Evolutionary conservation across 345 rosid species (phyloP).

Genomic region (Anastatica hierochuntica): DNA sequence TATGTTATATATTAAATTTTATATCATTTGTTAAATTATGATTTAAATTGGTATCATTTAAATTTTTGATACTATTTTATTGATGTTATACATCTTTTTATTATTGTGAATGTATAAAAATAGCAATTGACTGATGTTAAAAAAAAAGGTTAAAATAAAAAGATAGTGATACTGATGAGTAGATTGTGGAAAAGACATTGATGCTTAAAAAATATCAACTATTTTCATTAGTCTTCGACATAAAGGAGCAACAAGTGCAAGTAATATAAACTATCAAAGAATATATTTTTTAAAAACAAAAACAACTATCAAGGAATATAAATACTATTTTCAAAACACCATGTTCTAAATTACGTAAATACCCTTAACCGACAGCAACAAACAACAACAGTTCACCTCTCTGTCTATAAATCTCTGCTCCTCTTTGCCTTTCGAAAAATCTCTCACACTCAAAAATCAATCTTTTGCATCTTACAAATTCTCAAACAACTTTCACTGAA

Average conservation of each 20-base stretch:
- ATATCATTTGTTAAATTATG: no score
- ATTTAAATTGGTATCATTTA: no score
- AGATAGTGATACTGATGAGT: no score
- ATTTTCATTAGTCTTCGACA: not conserved
- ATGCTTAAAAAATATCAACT: not conserved
- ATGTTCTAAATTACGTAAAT: not conserved
- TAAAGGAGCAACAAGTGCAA: conserved; percentile 9
- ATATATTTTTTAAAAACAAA: not conserved
- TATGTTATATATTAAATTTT: no score
- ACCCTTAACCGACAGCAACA: conserved; percentile 14
- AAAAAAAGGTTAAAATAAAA: no score
- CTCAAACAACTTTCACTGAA: conserved; percentile 10
- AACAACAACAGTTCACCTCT: not conserved
- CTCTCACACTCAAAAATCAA: conserved; percentile 14
- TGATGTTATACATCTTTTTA: no score
- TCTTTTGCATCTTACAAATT: not conserved
- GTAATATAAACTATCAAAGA: not conserved
- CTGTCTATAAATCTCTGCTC: conserved; percentile 13
- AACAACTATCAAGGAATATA: not conserved
- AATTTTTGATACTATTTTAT: no score
- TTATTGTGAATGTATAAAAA: not conserved
- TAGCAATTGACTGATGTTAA: not conserved
- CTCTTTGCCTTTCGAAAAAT: conserved; percentile 2
- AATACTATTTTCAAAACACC: not conserved
- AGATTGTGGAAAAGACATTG: not conserved